Evolutionary conservation across 2,329 filamentous ascomycete species (phyloP).

Genomic region (Fusarium sp.): DNA sequence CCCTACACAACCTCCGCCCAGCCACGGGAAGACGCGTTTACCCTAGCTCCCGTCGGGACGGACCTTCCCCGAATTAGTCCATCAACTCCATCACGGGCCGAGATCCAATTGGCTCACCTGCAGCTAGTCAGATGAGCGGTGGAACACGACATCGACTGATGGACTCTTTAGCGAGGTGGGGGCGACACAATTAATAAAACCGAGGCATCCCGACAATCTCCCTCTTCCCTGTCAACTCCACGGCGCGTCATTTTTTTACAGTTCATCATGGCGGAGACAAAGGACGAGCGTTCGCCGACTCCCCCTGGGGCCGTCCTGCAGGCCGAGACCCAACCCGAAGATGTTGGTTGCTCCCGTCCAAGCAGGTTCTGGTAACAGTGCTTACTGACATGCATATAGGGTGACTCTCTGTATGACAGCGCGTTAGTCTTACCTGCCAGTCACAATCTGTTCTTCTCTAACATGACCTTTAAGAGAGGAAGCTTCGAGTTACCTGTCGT

Average conservation of each 20-base stretch:
- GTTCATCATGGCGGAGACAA: not conserved
- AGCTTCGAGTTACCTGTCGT: slow-evolving; percentile 16
- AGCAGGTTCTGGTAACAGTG: too few relatives aligned
- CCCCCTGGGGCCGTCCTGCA: not conserved
- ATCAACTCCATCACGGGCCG: not conserved
- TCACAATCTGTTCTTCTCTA: rapidly evolving
- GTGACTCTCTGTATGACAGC: not conserved
- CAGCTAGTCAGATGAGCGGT: not conserved
- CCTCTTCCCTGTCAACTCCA: not conserved
- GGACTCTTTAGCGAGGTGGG: not conserved
- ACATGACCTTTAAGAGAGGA: not conserved
- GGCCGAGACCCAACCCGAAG: not conserved
- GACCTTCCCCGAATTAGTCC: not conserved
- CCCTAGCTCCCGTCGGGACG: not conserved
- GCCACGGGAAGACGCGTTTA: not conserved
- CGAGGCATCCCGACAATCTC: not conserved
- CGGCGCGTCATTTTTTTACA: not conserved
- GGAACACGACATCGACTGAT: not conserved
- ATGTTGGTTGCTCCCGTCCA: not conserved
- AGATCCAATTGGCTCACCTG: not conserved
- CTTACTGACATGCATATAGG: not conserved
- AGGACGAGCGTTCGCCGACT: not conserved
- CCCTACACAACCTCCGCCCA: not conserved
- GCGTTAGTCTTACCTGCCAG: not conserved
- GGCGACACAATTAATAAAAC: not conserved